These are phyloP conservation scores for Colletotrichum sp. DNA, from an alignment of 2,329 filamentous ascomycete species.

Conservation along the genomic window DNA sequence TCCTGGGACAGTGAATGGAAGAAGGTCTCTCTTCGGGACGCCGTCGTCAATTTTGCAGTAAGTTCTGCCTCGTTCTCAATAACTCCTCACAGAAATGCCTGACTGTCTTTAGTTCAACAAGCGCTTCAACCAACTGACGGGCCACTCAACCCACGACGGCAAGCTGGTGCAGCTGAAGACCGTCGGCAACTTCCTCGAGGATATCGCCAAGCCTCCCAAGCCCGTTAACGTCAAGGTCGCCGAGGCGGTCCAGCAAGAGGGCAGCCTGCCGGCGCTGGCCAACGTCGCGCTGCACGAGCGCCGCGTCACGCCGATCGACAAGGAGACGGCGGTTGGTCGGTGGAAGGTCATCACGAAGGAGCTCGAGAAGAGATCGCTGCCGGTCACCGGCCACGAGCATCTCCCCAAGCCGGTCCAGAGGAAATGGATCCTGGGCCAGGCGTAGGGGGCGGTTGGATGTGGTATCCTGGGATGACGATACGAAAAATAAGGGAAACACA, in stretches of 20 bases:
- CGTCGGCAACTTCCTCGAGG: slow-evolving; percentile 58
- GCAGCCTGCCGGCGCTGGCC: slow-evolving; percentile 56
- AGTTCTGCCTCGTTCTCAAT: slow-evolving; percentile 33
- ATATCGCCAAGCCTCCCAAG: slow-evolving; percentile 59
- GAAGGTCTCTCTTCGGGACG: slow-evolving; percentile 59
- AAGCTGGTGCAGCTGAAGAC: slow-evolving; percentile 63
- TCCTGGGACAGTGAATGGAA: slow-evolving; percentile 64
- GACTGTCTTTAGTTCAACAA: slow-evolving; percentile 75
- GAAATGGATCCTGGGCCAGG: slow-evolving; percentile 45
- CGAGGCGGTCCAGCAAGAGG: slow-evolving; percentile 56
- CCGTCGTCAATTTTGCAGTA: slow-evolving; percentile 76
- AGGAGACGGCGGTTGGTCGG: slow-evolving; percentile 73
- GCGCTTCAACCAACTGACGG: slow-evolving; percentile 81
- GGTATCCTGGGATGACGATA: not conserved
- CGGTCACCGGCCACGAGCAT: slow-evolving; percentile 54
- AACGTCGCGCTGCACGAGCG: slow-evolving; percentile 74
- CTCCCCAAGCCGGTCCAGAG: slow-evolving; percentile 47
- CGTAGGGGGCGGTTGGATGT: slow-evolving; percentile 26
- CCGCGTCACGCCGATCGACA: slow-evolving; percentile 73
- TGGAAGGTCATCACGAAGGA: slow-evolving; percentile 83
- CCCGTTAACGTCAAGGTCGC: slow-evolving; percentile 71
- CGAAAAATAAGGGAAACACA: not conserved
- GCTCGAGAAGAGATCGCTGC: slow-evolving; percentile 66
- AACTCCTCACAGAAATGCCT: not conserved
- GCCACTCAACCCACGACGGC: slow-evolving; percentile 75